Evolutionary conservation across 2,329 filamentous ascomycete genomes (phyloP).

Genomic region (Epicoccum sorghinum): DNA sequence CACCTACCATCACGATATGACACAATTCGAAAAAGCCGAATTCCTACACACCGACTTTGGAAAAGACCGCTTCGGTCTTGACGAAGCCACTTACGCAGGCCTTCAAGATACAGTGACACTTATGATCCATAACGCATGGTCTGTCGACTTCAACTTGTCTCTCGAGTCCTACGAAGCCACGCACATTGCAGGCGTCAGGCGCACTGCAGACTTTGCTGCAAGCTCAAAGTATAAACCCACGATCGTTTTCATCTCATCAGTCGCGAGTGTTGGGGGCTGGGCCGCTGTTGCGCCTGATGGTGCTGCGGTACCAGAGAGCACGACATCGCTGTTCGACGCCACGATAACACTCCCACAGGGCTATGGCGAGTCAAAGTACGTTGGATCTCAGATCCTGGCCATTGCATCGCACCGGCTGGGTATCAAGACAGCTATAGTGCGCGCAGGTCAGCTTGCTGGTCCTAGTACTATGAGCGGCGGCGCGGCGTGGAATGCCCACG

Average conservation of each 20-base stretch:
- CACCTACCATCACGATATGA: not conserved
- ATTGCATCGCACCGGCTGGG: conserved; percentile 34
- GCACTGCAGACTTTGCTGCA: conserved; percentile 16
- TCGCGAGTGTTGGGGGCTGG: conserved; percentile 40
- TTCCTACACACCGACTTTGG: conserved; percentile 20
- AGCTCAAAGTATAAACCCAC: conserved; percentile 13
- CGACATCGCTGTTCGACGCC: conserved; percentile 37
- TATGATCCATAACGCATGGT: conserved; percentile 61
- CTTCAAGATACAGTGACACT: conserved; percentile 38
- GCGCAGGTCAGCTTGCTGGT: conserved; percentile 42
- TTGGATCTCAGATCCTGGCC: conserved; percentile 42
- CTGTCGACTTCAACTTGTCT: conserved; percentile 59
- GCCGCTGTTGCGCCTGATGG: not conserved
- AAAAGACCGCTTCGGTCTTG: conserved; percentile 48
- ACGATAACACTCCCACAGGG: conserved; percentile 41
- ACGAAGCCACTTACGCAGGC: conserved; percentile 20
- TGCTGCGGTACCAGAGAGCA: conserved; percentile 12
- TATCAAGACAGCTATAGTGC: conserved; percentile 30
- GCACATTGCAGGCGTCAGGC: conserved; percentile 18
- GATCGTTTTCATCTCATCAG: conserved; percentile 49
- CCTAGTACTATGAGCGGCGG: conserved; percentile 17
- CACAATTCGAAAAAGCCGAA: conserved; percentile 7
- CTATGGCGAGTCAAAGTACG: conserved; percentile 49
- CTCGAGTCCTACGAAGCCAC: conserved; percentile 24
- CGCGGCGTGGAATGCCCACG: conserved; percentile 32